phyloP scores from a whole-genome alignment of 2,329 filamentous ascomycete species.

The Bimuria novae-zelandiae region DNA sequence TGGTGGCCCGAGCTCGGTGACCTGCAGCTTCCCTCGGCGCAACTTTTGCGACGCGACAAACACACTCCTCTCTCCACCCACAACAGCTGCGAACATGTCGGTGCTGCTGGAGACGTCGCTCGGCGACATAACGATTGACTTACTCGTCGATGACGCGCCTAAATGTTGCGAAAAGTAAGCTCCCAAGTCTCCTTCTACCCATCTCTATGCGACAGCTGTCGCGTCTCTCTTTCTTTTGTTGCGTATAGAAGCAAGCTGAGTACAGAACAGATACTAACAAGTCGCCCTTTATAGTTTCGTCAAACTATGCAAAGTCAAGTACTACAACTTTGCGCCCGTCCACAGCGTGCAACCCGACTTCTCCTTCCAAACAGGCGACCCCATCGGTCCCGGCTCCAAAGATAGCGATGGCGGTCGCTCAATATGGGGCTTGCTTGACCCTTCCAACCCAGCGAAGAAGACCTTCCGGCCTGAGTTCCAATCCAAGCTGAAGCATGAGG shows the following conservation, averaged over 20 bases:
- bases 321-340: conserved; percentile 96
- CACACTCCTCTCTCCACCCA: neutral
- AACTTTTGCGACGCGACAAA: conserved; percentile 28
- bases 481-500: conserved; percentile 83
- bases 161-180: conserved; percentile 94
- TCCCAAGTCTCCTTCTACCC: conserved; percentile 11
- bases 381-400: conserved; percentile 80
- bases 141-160: conserved; percentile 85
- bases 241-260: conserved; percentile 57
- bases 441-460: conserved; percentile 63
- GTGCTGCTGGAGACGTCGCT: conserved; percentile 91
- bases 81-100: conserved; percentile 66
- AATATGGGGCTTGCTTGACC: conserved; percentile 84
- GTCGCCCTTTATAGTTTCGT: conserved; percentile 70
- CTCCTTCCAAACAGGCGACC: conserved; percentile 95
- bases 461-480: conserved; percentile 85
- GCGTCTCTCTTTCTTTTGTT: conserved; percentile 24
- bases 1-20: conserved; percentile 2
- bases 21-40: conserved; percentile 6
- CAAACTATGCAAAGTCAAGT: conserved; percentile 98
- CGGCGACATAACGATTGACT: conserved; percentile 93
- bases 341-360: conserved; percentile 94
- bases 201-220: conserved; percentile 17
- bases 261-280: conserved; percentile 56
- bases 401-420: conserved; percentile 91